Evolutionary conservation across 257 asterid species (phyloP), one percentile per base, ranked within the genome.

Genomic region (Jaltomata sinuosa): DNA sequence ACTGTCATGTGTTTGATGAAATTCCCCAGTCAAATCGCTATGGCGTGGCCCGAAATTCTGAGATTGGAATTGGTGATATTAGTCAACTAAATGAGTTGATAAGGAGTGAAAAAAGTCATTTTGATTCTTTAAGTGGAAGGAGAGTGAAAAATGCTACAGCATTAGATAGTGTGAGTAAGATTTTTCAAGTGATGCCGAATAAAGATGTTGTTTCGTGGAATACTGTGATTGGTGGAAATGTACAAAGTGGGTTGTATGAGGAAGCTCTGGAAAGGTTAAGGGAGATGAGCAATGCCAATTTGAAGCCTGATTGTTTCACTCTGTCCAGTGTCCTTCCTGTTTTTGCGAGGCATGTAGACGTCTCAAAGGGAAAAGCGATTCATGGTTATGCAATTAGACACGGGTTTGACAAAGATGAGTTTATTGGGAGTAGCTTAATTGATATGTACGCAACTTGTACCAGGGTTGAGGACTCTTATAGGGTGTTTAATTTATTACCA

Each of bases 131-230:
- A 50, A 86, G 50, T 69, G 71, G 72, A 79, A 54, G 64, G 67
- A 40, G 85, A 82, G 83, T 87, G 87, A 80, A 77, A 40, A 87
- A 84, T 76, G 89, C 86, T 89, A 83, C 40, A 21, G 80, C 64
- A 32, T 83, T 29, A 21, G 90, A 88, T 82, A 89, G 92, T 78
- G 97, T 92, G 83, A 84, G 87, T 81, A 94, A 93, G 89, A 92
- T 94, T 85, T 96, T 96, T 21, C 94, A 92, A 84, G 78, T 18
- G 83, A 93, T 96, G 99, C 95, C 92, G 0, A 81, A 64, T 55
- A 89, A 89, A 87, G 99, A 96, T 87, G 87, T 86, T 80, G 99
- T 94, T 83, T 94, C 99, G 3, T 96, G 98, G 98, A 96, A 94
- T 91, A 93, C 97, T 0, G 93, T 94, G 34, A 91, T 94, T 40